A percentile compares a stretch with the other conserved stretches of the same genome.
Evolutionary conservation across 148 eudicot species (phyloP).

Genomic region (Camellia sinensis): DNA sequence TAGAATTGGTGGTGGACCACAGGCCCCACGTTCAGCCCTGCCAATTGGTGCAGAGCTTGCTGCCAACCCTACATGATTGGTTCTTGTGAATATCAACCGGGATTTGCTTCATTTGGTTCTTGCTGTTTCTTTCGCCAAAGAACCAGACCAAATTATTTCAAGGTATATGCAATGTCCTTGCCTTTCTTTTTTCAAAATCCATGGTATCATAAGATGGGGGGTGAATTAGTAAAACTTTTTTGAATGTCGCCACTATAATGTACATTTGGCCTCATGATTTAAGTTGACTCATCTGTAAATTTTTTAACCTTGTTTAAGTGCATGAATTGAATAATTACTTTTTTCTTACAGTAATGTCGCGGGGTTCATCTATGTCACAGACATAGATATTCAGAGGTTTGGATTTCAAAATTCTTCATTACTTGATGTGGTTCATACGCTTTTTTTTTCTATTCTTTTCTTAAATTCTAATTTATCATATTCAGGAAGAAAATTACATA

Average conservation of each 20-base stretch:
- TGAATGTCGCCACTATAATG: background rate
- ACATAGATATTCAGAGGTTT: constrained; percentile 75
- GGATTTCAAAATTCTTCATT: constrained; percentile 13
- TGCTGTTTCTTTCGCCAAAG: constrained; percentile 92
- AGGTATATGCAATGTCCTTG: constrained; percentile 42
- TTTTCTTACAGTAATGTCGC: constrained; percentile 71
- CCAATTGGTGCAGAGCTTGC: constrained; percentile 96
- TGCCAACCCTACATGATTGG: constrained; percentile 82
- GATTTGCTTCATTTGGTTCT: constrained; percentile 81
- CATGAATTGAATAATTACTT: background rate
- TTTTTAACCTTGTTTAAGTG: background rate
- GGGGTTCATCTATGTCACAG: constrained; percentile 83
- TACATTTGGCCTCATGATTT: background rate
- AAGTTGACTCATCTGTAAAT: no score
- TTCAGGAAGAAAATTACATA: constrained; percentile 76
- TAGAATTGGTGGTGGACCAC: constrained; percentile 91
- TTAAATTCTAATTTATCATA: constrained; percentile 1
- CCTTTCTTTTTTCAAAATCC: background rate
- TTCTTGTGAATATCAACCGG: constrained; percentile 60
- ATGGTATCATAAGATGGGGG: no score
- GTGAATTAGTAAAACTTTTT: background rate
- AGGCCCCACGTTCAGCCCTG: constrained; percentile 95
- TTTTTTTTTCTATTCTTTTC: background rate
- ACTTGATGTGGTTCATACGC: background rate
- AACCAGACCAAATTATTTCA: constrained; percentile 74